phyloP scores from a whole-genome alignment of 2,329 filamentous ascomycete species.

The Zymoseptoria brevis region DNA sequence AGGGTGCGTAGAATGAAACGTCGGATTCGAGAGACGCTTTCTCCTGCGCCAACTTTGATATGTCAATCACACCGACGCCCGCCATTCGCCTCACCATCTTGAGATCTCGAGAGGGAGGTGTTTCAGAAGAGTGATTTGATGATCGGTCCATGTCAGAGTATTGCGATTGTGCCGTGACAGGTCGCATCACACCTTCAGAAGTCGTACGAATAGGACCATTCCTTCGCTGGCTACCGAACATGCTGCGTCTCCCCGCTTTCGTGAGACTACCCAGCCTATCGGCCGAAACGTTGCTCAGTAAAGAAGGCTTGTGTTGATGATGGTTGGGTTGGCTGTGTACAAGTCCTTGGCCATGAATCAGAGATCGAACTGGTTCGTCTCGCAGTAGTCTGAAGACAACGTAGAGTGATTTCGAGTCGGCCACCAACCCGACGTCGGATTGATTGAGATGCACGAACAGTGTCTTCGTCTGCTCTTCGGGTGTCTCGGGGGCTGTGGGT shows the following conservation, averaged over 20 bases:
- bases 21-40: conserved; percentile 17
- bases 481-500: conserved; percentile 59
- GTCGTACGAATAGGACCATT: conserved; percentile 13
- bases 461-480: conserved; percentile 65
- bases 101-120: conserved; percentile 27
- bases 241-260: conserved; percentile 38
- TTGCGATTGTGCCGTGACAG: conserved; percentile 22
- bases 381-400: conserved; percentile 74
- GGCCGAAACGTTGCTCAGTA: conserved; percentile 11
- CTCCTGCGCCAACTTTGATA: conserved; percentile 45
- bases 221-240: conserved; percentile 60
- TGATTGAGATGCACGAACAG: conserved; percentile 81
- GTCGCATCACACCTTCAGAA: conserved; percentile 14
- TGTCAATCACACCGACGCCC: conserved; percentile 67
- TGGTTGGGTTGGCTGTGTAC: conserved; percentile 13
- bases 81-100: conserved; percentile 59
- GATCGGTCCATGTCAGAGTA: conserved; percentile 14
- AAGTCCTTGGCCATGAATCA: conserved; percentile 17
- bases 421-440: conserved; percentile 59
- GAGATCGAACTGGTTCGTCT: conserved; percentile 37
- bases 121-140: background rate
- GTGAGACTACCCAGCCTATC: conserved; percentile 18
- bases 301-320: conserved; percentile 9
- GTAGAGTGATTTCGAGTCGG: conserved; percentile 63
- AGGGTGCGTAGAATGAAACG: conserved; percentile 67